Evolutionary conservation across 179 eudicot genomes (phyloP).

Genomic region (Monotropa hypopitys): DNA sequence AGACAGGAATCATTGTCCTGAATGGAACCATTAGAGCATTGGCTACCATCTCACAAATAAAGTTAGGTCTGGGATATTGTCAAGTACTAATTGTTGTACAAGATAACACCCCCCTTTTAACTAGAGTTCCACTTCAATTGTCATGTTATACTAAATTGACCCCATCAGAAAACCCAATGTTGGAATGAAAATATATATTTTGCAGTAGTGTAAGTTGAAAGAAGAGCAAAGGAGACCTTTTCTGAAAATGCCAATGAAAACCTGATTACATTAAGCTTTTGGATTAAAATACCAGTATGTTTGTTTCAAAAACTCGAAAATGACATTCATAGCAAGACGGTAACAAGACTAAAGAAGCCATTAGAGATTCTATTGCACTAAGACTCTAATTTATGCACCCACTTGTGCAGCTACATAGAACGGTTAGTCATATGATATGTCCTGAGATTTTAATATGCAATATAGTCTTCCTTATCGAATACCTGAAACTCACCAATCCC

Average conservation of each 20-base stretch:
- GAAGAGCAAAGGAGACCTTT: not conserved
- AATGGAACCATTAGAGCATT: not conserved
- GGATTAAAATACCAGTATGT: not conserved
- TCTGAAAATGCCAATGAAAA: no score
- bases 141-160: not conserved
- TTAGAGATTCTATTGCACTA: not conserved
- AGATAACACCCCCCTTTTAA: not conserved
- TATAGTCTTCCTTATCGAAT: slow-evolving; percentile 18
- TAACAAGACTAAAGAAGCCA: not conserved
- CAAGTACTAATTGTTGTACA: not conserved
- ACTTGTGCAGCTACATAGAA: not conserved
- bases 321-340: not conserved
- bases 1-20: not conserved
- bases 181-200: not conserved
- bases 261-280: not conserved
- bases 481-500: slow-evolving; percentile 87
- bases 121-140: not conserved
- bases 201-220: not conserved
- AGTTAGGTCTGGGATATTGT: not conserved
- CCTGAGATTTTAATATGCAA: not conserved
- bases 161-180: not conserved
- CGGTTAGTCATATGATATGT: not conserved
- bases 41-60: not conserved
- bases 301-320: not conserved
- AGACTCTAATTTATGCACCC: not conserved